phyloP scores from a whole-genome alignment of 2,329 filamentous ascomycete genomes.

The Ascochyta fabae region DNA sequence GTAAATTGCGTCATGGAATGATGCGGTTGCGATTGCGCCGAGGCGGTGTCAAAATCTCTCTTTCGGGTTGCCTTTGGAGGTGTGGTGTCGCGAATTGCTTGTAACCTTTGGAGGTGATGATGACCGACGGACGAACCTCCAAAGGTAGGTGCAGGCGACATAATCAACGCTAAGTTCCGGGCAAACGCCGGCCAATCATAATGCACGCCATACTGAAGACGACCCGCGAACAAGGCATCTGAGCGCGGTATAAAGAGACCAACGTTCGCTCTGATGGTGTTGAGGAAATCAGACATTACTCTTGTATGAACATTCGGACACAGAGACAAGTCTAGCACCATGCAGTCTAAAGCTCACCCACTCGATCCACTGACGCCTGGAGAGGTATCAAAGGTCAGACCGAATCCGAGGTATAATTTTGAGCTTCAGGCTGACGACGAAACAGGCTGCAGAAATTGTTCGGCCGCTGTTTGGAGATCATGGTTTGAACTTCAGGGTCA shows the following conservation, averaged over 20 bases:
- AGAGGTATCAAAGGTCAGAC: slow-evolving; percentile 9
- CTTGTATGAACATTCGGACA: too few relatives aligned
- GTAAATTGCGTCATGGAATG: not conserved
- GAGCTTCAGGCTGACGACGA: not conserved
- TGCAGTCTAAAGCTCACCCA: slow-evolving; percentile 1
- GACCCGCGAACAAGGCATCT: not conserved
- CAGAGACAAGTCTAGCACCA: not conserved
- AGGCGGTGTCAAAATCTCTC: not conserved
- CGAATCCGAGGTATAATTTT: too few relatives aligned
- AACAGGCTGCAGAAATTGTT: slow-evolving; percentile 40
- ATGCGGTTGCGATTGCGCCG: not conserved
- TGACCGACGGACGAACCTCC: slow-evolving; percentile 5
- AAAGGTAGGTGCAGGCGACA: slow-evolving; percentile 9
- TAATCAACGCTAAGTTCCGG: not conserved
- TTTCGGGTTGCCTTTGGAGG: not conserved
- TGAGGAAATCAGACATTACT: too few relatives aligned
- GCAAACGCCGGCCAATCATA: not conserved
- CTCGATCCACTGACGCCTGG: slow-evolving; percentile 16
- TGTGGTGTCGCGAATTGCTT: too few relatives aligned
- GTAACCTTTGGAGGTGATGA: slow-evolving; percentile 13
- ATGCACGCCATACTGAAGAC: not conserved
- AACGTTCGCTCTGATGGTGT: too few relatives aligned
- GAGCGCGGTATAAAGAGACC: too few relatives aligned
- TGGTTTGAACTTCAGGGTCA: slow-evolving; percentile 55
- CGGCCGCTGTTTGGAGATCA: slow-evolving; percentile 44